Conservation (phyloP, 2,329 filamentous ascomycete genomes). For the Colletotrichum acutatum region DNA sequence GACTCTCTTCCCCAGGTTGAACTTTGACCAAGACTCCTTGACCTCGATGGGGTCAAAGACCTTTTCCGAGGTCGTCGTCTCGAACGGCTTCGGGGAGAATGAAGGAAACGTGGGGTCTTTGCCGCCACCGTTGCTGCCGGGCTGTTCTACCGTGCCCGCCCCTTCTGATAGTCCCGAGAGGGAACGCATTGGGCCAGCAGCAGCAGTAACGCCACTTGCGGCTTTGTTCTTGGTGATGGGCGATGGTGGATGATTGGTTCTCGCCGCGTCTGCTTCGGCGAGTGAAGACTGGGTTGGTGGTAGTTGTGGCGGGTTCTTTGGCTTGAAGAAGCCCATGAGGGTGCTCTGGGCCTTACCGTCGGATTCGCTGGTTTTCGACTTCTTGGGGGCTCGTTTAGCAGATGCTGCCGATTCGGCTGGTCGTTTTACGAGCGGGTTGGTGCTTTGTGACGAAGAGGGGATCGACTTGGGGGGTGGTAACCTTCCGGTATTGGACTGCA, state of each 20-base stretch:
- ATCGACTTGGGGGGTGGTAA: constrained; percentile 47
- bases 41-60: constrained; percentile 76
- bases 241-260: background rate
- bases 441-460: constrained; percentile 8
- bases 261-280: background rate
- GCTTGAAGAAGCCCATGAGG: constrained; percentile 83
- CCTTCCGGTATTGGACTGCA: constrained; percentile 13
- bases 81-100: background rate
- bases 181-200: background rate
- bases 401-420: constrained; percentile 24
- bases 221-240: background rate
- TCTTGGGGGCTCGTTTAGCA: constrained; percentile 48
- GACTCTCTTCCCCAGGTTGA: constrained; percentile 77
- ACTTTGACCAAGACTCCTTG: constrained; percentile 86
- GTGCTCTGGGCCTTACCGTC: constrained; percentile 59
- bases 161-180: background rate
- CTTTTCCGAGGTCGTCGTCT: constrained; percentile 44
- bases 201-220: background rate
- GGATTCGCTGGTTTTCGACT: constrained; percentile 43
- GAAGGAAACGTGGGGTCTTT: background rate
- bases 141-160: too few relatives aligned
- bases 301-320: constrained; percentile 52
- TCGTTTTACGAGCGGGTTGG: constrained; percentile 35
- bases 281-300: background rate
- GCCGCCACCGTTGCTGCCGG: background rate